Evolutionary conservation across 1,284 basidiomycete species (phyloP).

Genomic region (Ustilago vetiveriae): DNA sequence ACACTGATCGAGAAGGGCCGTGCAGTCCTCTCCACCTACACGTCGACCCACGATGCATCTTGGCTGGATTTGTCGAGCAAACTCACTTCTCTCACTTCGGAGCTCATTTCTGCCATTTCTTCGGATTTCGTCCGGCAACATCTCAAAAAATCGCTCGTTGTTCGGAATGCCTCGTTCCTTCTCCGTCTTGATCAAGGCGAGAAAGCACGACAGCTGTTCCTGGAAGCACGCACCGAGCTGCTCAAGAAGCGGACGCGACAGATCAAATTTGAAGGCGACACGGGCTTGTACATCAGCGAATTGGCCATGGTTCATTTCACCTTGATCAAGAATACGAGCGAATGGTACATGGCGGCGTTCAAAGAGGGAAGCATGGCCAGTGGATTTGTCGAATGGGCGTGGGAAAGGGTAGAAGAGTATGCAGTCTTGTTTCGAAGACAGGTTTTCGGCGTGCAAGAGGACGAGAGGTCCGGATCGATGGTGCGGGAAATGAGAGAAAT

Average conservation of each 20-base stretch:
- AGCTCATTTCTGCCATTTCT: slow-evolving; percentile 77
- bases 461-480: too few relatives aligned
- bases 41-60: slow-evolving; percentile 62
- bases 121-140: slow-evolving; percentile 78
- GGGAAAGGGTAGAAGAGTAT: slow-evolving; percentile 82
- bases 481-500: slow-evolving; percentile 58
- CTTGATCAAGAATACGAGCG: slow-evolving; percentile 90
- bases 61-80: slow-evolving; percentile 34
- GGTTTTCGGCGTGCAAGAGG: slow-evolving; percentile 74
- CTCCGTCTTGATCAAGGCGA: slow-evolving; percentile 80
- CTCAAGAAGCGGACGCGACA: slow-evolving; percentile 80
- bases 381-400: slow-evolving; percentile 90
- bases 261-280: slow-evolving; percentile 90
- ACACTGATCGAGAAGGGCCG: slow-evolving; percentile 83
- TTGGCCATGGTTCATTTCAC: slow-evolving; percentile 85
- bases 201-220: slow-evolving; percentile 82
- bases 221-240: slow-evolving; percentile 80
- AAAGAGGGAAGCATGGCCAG: slow-evolving; percentile 93
- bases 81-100: slow-evolving; percentile 31
- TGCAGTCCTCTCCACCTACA: slow-evolving; percentile 72
- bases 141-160: slow-evolving; percentile 80
- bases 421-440: slow-evolving; percentile 88
- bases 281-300: slow-evolving; percentile 79
- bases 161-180: slow-evolving; percentile 78
- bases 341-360: slow-evolving; percentile 97